These are phyloP conservation scores for Sinapis alba DNA, from an alignment of 441 rosid genomes.

Conservation along the genomic window DNA sequence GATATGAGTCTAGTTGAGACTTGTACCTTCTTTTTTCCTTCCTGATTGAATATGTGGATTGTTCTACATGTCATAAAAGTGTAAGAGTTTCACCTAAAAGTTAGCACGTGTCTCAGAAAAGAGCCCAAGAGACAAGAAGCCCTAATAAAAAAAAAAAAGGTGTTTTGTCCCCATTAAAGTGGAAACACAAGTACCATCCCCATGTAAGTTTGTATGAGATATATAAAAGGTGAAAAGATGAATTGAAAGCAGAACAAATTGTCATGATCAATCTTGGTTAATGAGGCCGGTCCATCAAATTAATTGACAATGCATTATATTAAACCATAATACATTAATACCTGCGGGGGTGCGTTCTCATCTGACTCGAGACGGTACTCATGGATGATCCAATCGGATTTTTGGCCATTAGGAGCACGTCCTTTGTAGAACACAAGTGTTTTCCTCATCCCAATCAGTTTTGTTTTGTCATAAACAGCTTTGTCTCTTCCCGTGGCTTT, in stretches of 20 bases:
- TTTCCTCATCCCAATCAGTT: constrained; percentile 92
- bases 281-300: neutral
- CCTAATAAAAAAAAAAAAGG: constrained; percentile 32
- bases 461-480: constrained; percentile 75
- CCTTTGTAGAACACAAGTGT: constrained; percentile 95
- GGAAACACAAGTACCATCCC: constrained; percentile 18
- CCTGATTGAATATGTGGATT: constrained; percentile 6
- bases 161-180: constrained; percentile 30
- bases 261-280: constrained; percentile 11
- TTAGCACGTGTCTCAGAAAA: constrained; percentile 19
- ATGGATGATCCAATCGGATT: constrained; percentile 93
- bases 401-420: constrained; percentile 92
- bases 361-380: constrained; percentile 88
- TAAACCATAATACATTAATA: constrained; percentile 35
- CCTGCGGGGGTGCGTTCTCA: constrained; percentile 92
- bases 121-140: constrained; percentile 26
- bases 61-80: constrained; percentile 11
- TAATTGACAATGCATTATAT: neutral
- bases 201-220: constrained; percentile 28
- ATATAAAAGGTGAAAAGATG: neutral
- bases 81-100: constrained; percentile 26
- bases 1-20: neutral
- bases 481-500: constrained; percentile 96
- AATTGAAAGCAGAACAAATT: neutral
- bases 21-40: neutral